phyloP scores from a whole-genome alignment of 2,329 filamentous ascomycete genomes.

The Fusarium newnesense region DNA sequence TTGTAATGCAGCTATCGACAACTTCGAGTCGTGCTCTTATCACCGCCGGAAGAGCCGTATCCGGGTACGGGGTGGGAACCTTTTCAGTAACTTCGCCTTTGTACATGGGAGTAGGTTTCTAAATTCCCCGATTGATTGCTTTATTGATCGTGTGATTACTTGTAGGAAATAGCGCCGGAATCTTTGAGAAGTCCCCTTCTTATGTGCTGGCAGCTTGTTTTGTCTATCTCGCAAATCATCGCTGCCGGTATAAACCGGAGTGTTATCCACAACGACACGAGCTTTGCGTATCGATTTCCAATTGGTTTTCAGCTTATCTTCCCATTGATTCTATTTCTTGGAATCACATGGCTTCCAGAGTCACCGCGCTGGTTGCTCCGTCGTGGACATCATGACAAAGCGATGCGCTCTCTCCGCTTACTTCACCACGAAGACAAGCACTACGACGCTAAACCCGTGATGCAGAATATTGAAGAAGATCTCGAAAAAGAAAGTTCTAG shows the following conservation, averaged over 20 bases:
- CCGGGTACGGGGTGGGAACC: constrained; percentile 46
- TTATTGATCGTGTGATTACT: background rate
- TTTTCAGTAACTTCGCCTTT: constrained; percentile 52
- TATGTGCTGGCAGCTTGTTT: constrained; percentile 54
- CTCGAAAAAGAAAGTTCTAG: constrained; percentile 50
- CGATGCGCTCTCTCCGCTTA: constrained; percentile 51
- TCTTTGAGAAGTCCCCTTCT: constrained; percentile 48
- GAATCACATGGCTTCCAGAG: constrained; percentile 42
- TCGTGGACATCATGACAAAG: constrained; percentile 52
- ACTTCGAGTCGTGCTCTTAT: constrained; percentile 38
- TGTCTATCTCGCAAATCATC: constrained; percentile 51
- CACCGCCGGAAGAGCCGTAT: constrained; percentile 40
- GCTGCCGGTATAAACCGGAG: constrained; percentile 49
- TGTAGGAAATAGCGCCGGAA: constrained; percentile 46
- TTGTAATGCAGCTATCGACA: constrained; percentile 39
- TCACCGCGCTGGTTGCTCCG: constrained; percentile 49
- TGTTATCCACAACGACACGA: constrained; percentile 43
- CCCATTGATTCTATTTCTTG: constrained; percentile 34
- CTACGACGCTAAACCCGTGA: constrained; percentile 50
- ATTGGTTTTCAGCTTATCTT: constrained; percentile 47
- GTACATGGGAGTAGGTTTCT: constrained; percentile 48
- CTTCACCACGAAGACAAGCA: constrained; percentile 55
- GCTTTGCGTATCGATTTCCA: constrained; percentile 49
- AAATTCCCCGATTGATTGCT: background rate
- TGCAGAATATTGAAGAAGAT: constrained; percentile 56